Conservation (phyloP, 345 rosid species). For the Salix purpurea region DNA sequence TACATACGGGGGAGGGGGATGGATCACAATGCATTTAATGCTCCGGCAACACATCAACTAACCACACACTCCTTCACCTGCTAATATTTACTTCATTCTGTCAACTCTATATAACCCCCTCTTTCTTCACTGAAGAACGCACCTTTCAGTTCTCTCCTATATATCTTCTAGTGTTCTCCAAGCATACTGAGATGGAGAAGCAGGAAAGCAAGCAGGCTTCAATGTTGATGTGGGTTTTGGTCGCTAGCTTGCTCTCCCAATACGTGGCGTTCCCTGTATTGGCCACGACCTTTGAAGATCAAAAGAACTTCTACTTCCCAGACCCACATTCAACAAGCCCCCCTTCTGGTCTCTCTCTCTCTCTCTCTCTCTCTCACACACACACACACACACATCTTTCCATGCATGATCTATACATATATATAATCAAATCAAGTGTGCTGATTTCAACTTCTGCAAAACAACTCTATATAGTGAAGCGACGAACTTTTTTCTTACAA, state of each 20-base stretch:
- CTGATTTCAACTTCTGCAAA: neutral
- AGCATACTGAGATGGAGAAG: slow-evolving; percentile 30
- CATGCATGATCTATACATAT: neutral
- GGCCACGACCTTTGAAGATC: slow-evolving; percentile 43
- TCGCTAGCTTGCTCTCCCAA: slow-evolving; percentile 43
- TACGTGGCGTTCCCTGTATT: slow-evolving; percentile 39
- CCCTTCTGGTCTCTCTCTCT: slow-evolving; percentile 30
- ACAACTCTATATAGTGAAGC: neutral
- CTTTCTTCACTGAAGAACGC: slow-evolving; percentile 7
- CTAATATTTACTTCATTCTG: slow-evolving; percentile 55
- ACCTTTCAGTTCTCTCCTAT: slow-evolving; percentile 9
- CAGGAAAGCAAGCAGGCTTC: slow-evolving; percentile 20
- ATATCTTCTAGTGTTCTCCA: neutral
- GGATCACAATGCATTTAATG: slow-evolving; percentile 47
- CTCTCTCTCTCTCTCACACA: neutral
- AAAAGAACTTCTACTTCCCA: slow-evolving; percentile 64
- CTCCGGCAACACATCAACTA: slow-evolving; percentile 65
- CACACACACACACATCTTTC: neutral
- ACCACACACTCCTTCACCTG: slow-evolving; percentile 63
- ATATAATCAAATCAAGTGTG: neutral
- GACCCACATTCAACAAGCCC: slow-evolving; percentile 56
- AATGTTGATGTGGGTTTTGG: slow-evolving; percentile 33
- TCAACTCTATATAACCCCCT: slow-evolving; percentile 24
- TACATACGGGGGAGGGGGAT: neutral
- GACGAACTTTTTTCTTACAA: neutral